A percentile compares a stretch with the other conserved stretches of the same genome.
Evolutionary conservation across 768 basidiomycete species (phyloP).

Genomic region (Tulasnella sp.): DNA sequence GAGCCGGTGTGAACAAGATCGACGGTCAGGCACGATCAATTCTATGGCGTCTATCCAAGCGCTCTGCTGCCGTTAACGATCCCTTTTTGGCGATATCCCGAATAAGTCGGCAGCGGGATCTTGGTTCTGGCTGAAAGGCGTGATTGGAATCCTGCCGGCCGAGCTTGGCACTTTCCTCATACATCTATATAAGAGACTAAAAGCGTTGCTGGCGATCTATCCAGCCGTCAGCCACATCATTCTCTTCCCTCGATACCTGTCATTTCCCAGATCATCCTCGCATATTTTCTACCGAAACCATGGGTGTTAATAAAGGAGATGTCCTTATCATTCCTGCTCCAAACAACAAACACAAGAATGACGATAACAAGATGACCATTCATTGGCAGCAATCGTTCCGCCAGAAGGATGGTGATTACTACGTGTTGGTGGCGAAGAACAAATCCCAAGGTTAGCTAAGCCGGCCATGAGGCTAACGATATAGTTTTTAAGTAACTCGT

Average conservation of each 20-base stretch:
- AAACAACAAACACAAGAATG: not conserved
- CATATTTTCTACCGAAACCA: not conserved
- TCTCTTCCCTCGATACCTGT: not conserved
- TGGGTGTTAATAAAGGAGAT: not conserved
- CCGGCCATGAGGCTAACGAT: not conserved
- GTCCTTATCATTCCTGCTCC: not conserved
- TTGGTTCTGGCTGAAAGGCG: not conserved
- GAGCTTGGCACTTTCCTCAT: not conserved
- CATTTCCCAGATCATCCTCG: not conserved
- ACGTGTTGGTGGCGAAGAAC: not conserved
- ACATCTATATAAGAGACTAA: not conserved
- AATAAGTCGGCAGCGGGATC: not conserved
- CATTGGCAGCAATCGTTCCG: not conserved
- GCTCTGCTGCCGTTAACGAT: not conserved
- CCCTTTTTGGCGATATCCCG: not conserved
- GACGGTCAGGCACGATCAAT: too few relatives aligned
- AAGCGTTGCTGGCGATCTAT: not conserved
- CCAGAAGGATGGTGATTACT: not conserved
- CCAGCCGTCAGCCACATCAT: not conserved
- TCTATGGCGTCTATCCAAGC: not conserved
- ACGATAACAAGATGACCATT: not conserved
- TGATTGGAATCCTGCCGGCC: not conserved
- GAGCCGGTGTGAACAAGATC: not conserved
- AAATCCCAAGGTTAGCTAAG: not conserved
- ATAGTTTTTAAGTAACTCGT: not conserved